Evolutionary conservation across 345 rosid species (phyloP).

Genomic region (Theobroma cacao): DNA sequence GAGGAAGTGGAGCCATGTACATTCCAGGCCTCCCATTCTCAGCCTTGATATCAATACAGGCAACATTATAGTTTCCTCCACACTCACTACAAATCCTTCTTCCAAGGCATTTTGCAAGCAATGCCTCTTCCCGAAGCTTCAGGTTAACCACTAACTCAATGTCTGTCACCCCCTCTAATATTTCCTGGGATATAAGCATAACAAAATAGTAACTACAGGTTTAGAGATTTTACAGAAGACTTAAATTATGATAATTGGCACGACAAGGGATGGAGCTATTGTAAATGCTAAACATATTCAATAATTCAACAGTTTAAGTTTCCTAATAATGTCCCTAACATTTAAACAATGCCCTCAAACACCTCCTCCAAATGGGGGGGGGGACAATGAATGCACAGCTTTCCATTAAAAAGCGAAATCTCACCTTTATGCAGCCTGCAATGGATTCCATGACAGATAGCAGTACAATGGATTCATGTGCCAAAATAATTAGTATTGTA

Average conservation of each 20-base stretch:
- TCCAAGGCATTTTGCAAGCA: conserved; percentile 93
- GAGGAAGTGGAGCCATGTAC: conserved; percentile 95
- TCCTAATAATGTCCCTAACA: neutral
- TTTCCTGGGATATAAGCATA: conserved; percentile 54
- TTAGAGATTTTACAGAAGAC: neutral
- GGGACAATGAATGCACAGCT: neutral
- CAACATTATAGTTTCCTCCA: conserved; percentile 85
- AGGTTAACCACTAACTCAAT: conserved; percentile 81
- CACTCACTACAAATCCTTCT: conserved; percentile 92
- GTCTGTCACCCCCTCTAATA: conserved; percentile 81
- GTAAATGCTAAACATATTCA: neutral
- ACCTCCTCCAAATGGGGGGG: neutral
- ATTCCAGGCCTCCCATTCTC: conserved; percentile 73
- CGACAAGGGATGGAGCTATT: neutral
- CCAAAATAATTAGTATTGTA: too few relatives aligned
- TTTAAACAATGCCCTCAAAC: neutral
- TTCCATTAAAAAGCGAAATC: neutral
- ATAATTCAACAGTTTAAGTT: neutral
- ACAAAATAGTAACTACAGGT: neutral
- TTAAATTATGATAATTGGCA: neutral
- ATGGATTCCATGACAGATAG: too few relatives aligned
- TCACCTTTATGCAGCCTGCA: neutral
- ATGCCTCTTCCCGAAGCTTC: conserved; percentile 82
- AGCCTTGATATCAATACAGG: conserved; percentile 80
- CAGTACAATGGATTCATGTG: too few relatives aligned